phyloP scores from a whole-genome alignment of 2,329 filamentous ascomycete species.

The Didymella segeticola region DNA sequence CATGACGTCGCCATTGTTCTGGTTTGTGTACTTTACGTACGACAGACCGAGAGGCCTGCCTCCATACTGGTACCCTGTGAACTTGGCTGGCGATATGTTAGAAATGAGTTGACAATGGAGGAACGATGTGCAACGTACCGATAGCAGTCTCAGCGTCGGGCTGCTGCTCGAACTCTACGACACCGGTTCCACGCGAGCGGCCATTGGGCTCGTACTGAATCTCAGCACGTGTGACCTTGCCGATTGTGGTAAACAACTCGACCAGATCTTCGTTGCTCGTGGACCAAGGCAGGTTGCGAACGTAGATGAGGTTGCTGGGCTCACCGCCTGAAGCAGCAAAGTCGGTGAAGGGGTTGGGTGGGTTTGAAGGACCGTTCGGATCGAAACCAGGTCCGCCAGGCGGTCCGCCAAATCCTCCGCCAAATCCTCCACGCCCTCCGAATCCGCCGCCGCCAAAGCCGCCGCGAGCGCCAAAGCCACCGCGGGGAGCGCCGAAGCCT shows the following conservation, averaged over 20 bases:
- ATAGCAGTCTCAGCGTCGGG: slow-evolving; percentile 93
- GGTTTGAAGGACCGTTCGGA: slow-evolving; percentile 58
- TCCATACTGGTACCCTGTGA: slow-evolving; percentile 96
- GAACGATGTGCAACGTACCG: slow-evolving; percentile 52
- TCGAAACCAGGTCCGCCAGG: slow-evolving; percentile 51
- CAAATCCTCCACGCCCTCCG: slow-evolving; percentile 47
- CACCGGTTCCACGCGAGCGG: slow-evolving; percentile 90
- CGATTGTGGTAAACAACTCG: slow-evolving; percentile 96
- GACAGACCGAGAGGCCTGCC: slow-evolving; percentile 90
- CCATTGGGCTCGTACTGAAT: slow-evolving; percentile 98
- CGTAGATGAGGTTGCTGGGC: slow-evolving; percentile 83
- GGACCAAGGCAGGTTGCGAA: slow-evolving; percentile 98
- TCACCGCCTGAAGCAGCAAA: slow-evolving; percentile 87
- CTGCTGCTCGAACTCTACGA: slow-evolving; percentile 87
- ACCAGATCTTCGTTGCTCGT: slow-evolving; percentile 98
- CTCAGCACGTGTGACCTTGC: slow-evolving; percentile 97
- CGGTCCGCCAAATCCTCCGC: slow-evolving; percentile 52
- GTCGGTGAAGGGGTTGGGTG: slow-evolving; percentile 93
- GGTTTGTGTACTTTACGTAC: slow-evolving; percentile 90
- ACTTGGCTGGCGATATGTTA: slow-evolving; percentile 70
- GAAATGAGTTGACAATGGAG: background rate
- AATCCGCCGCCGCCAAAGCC: slow-evolving; percentile 53
- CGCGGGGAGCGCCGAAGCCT: slow-evolving; percentile 50
- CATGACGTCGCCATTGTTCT: slow-evolving; percentile 71
- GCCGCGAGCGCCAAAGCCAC: slow-evolving; percentile 56